Evolutionary conservation across 257 asterid species (phyloP).

Genomic region (Scutellaria barbata): DNA sequence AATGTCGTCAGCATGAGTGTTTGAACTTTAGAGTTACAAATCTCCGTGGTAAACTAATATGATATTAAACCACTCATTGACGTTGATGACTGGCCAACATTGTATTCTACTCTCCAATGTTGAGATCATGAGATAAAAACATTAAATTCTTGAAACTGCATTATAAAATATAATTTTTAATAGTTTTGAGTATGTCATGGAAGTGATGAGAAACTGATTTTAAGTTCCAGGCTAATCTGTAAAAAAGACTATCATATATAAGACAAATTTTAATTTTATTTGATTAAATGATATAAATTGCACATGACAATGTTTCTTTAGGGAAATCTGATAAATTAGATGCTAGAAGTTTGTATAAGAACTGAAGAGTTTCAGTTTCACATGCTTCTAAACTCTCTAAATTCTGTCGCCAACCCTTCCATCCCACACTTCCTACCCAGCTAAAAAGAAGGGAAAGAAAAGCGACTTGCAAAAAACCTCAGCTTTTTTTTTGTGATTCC

Average conservation of each 20-base stretch:
- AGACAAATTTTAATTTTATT: too few species aligned
- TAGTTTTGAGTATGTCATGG: not conserved
- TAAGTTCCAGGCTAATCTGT: slow-evolving; percentile 1
- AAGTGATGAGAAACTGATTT: not conserved
- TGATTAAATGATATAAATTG: not conserved
- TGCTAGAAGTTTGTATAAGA: not conserved
- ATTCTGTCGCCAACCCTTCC: not conserved
- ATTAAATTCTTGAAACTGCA: not conserved
- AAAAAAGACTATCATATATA: too few species aligned
- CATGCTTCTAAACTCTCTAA: not conserved
- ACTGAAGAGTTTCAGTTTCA: not conserved
- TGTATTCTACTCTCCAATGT: not conserved
- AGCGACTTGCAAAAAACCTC: not conserved
- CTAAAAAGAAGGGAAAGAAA: not conserved
- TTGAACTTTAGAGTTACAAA: slow-evolving; percentile 2
- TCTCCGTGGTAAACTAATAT: slow-evolving; percentile 4
- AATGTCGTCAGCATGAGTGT: not conserved
- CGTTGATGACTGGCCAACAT: not conserved
- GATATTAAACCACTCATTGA: not conserved
- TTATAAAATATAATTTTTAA: not conserved
- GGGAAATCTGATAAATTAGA: not conserved
- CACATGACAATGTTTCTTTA: not conserved
- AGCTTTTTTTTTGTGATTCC: not conserved
- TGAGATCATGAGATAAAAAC: slow-evolving; percentile 1
- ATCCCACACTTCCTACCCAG: not conserved